Conservation (phyloP, 78 protist genomes). For the Andalucia godoyi region DNA sequence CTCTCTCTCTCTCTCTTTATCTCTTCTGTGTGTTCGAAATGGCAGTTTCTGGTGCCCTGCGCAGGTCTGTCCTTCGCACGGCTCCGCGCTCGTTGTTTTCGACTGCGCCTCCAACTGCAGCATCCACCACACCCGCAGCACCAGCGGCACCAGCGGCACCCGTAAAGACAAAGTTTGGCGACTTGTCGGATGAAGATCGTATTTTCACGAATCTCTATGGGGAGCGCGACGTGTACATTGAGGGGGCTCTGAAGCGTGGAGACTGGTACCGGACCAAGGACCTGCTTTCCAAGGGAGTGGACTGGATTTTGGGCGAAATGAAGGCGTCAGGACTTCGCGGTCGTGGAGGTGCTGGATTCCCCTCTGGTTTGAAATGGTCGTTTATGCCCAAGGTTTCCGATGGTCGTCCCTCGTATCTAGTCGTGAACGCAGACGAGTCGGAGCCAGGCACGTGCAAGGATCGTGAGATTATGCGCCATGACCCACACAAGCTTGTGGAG, state of each 20-base stretch:
- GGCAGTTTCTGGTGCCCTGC: too few relatives aligned
- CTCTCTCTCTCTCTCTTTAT: too few relatives aligned
- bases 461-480: slow-evolving; percentile 96
- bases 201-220: slow-evolving; percentile 94
- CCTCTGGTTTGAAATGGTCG: slow-evolving; percentile 93
- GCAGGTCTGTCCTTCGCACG: too few relatives aligned
- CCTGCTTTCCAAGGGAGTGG: slow-evolving; percentile 42
- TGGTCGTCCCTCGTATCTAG: slow-evolving; percentile 85
- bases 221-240: slow-evolving; percentile 55
- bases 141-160: too few relatives aligned
- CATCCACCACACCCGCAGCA: too few relatives aligned
- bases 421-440: slow-evolving; percentile 98
- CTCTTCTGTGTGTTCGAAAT: too few relatives aligned
- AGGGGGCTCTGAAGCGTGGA: slow-evolving; percentile 84
- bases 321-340: slow-evolving; percentile 91
- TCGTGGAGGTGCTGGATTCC: slow-evolving; percentile 98
- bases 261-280: slow-evolving; percentile 92
- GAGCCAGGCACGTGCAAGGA: slow-evolving; percentile 99
- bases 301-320: slow-evolving; percentile 79
- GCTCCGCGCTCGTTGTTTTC: too few relatives aligned
- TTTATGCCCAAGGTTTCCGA: slow-evolving; percentile 76
- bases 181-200: slow-evolving; percentile 82
- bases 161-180: too few relatives aligned
- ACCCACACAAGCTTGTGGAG: slow-evolving; percentile 95
- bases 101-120: too few relatives aligned